Percentiles rank a stretch among this genome's conserved stretches.
Conservation (phyloP, 129 eudicot species). For the Ambrosia trifida region DNA sequence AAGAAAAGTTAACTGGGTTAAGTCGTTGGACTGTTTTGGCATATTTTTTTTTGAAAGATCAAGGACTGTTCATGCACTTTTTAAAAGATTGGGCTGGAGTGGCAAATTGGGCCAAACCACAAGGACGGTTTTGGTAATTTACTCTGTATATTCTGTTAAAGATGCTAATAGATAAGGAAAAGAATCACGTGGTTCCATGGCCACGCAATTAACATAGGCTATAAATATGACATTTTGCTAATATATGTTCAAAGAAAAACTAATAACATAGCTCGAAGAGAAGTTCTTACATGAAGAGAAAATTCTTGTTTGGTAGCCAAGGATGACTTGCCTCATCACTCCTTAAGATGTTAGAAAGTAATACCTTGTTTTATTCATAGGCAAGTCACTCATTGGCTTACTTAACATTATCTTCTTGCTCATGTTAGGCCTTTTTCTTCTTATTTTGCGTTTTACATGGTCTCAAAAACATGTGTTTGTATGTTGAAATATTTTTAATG, state of each 20-base stretch:
- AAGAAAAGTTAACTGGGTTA: too few species aligned
- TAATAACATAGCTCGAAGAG: conserved; percentile 17
- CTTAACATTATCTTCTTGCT: conserved; percentile 13
- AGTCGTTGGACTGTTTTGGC: too few species aligned
- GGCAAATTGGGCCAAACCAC: too few species aligned
- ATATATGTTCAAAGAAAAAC: not conserved
- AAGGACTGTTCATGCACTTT: too few species aligned
- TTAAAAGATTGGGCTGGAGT: too few species aligned
- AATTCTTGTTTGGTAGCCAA: conserved; percentile 36
- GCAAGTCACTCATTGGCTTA: conserved; percentile 18
- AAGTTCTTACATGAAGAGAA: conserved; percentile 32
- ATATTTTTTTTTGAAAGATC: too few species aligned
- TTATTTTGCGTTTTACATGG: not conserved
- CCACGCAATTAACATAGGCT: not conserved
- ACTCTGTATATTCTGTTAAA: too few species aligned
- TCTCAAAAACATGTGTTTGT: not conserved
- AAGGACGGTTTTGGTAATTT: too few species aligned
- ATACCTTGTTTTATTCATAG: not conserved
- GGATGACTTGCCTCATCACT: conserved; percentile 34
- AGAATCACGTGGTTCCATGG: conserved; percentile 9
- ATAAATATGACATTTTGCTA: conserved; percentile 6
- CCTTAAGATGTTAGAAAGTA: not conserved
- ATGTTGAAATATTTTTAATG: not conserved
- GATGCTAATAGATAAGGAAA: conserved; percentile 3
- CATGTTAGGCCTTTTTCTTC: conserved; percentile 18